Evolutionary conservation across 176 grass and related monocot genomes (phyloP).

Genomic region (Hyparrhenia diplandra): DNA sequence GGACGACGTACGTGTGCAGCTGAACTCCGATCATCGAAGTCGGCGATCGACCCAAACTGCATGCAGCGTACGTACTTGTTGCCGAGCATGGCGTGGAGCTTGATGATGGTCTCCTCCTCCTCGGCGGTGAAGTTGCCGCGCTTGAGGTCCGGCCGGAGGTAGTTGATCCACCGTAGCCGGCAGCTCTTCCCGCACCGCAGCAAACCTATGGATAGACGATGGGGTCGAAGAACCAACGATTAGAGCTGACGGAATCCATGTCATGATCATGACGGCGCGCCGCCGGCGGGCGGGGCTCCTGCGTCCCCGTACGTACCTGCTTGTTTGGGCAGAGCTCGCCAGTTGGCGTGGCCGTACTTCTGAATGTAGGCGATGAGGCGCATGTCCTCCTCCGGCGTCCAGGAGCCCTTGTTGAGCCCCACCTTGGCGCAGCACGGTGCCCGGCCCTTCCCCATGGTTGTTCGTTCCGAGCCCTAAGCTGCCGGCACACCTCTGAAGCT

Average conservation of each 20-base stretch:
- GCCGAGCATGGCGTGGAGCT: constrained; percentile 64
- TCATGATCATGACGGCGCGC: no score
- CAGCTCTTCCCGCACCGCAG: constrained; percentile 95
- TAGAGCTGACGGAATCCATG: not conserved
- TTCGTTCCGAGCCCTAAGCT: not conserved
- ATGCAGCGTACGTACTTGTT: constrained; percentile 58
- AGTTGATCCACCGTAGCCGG: constrained; percentile 94
- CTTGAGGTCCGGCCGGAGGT: constrained; percentile 91
- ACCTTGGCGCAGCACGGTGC: constrained; percentile 93
- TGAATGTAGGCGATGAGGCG: constrained; percentile 69
- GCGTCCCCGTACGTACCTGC: constrained; percentile 53
- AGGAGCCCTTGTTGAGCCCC: constrained; percentile 84
- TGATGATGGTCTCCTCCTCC: constrained; percentile 73
- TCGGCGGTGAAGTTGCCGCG: constrained; percentile 80
- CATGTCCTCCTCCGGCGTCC: constrained; percentile 80
- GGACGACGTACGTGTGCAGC: not conserved
- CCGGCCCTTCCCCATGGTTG: constrained; percentile 58
- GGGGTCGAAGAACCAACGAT: not conserved
- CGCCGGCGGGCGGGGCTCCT: no score
- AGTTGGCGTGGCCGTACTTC: constrained; percentile 77
- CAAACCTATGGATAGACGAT: constrained; percentile 63
- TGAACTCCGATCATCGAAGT: not conserved
- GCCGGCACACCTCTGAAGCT: not conserved
- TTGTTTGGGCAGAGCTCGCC: constrained; percentile 85
- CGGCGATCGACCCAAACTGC: no score